Evolutionary conservation across 2,329 filamentous ascomycete genomes (phyloP), one percentile per base, ranked within the genome.

Genomic region (Penicillium sp.): DNA sequence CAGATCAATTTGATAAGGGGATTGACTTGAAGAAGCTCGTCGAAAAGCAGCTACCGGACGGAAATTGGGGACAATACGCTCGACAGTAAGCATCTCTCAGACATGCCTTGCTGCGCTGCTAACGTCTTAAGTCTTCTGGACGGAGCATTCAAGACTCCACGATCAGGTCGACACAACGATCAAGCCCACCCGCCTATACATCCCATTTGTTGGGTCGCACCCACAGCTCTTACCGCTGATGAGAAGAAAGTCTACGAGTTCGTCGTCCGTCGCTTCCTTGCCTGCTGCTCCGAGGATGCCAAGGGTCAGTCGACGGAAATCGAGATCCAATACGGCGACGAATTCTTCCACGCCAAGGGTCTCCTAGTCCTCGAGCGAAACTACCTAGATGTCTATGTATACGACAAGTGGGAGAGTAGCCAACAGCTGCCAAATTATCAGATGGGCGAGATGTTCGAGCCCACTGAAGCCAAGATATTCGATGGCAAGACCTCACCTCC

Each of bases 101-200:
- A n/a, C n/a, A n/a, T n/a, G n/a, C n/a, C n/a, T n/a, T n/a, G n/a
- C n/a, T n/a, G n/a, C n/a, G n/a, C n/a, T n/a, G n/a, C n/a, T n/a
- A n/a, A n/a, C n/a, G n/a, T n/a, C n/a, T n/a, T n/a, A n/a, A 76
- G 72, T 17, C 77, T 97, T 9, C 72, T 87, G 26, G 77, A 85
- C 54, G 88, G 88, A 3, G 84, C 76, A 8, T 97, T 95, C 66
- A 80, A 81, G 41, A 84, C 86, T 57, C 93, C 93, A 17, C 82
- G 91, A 35, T 79, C 84, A 57, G 93, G 93, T 4, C 80, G 82
- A 46, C 82, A 97, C 66, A 95, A 98, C 67, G 93, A 98, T 69
- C 91, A 95, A 69, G 93, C 93, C 0, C 93, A 98, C 70, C 93
- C 93, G 22, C 93, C 93, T 0, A 98, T 98, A 52, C 93, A 98